A percentile compares a stretch with the other conserved stretches of the same genome.
phyloP scores from a whole-genome alignment of 495 filamentous ascomycete species.

The Annulohypoxylon stygium region DNA sequence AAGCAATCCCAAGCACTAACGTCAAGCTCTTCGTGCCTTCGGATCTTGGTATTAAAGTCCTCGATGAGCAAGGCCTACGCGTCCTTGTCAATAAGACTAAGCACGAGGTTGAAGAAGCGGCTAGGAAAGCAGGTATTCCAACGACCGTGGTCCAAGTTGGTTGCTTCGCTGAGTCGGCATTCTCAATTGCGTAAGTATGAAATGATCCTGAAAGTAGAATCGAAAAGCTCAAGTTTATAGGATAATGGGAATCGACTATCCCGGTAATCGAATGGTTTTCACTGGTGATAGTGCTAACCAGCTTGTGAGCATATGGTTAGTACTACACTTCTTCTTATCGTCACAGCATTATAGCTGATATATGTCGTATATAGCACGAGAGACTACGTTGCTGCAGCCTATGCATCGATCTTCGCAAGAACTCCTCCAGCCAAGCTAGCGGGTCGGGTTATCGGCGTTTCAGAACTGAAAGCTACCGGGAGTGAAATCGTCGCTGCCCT shows the following conservation, averaged over 20 bases:
- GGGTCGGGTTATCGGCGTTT: conserved; percentile 36
- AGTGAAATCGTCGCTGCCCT: conserved; percentile 37
- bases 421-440: conserved; percentile 37
- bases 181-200: conserved; percentile 37
- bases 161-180: conserved; percentile 37
- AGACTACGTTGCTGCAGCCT: conserved; percentile 45
- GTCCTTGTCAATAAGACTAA: conserved; percentile 43
- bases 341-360: not conserved
- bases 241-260: conserved; percentile 39
- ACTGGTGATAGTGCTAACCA: conserved; percentile 46
- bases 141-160: conserved; percentile 36
- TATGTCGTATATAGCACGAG: conserved; percentile 23
- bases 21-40: conserved; percentile 49
- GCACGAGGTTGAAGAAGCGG: conserved; percentile 41
- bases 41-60: conserved; percentile 33
- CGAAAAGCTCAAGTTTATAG: conserved; percentile 15
- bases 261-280: conserved; percentile 43
- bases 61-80: conserved; percentile 30
- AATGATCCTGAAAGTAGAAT: not conserved
- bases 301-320: conserved; percentile 38
- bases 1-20: conserved; percentile 41
- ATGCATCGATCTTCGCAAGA: conserved; percentile 44
- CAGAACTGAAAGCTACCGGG: conserved; percentile 42
- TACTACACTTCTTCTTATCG: not conserved
- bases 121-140: conserved; percentile 41